Base-by-base conservation (phyloP, 1,284 basidiomycete species). In the Trametes hirsuta region DNA sequence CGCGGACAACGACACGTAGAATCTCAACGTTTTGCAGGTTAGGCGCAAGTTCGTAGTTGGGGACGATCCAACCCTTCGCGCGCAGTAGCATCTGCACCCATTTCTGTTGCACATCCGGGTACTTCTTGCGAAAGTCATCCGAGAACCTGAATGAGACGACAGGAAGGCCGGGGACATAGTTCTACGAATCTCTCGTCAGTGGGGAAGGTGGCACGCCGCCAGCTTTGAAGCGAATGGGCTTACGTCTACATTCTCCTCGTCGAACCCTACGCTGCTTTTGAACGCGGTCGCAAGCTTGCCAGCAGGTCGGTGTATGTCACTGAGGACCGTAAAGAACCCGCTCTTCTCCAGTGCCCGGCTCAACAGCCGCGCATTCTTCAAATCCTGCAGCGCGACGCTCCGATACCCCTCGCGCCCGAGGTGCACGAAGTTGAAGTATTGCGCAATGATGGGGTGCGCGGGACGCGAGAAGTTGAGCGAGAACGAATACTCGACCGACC, bases 381-480 rank as follows among this genome's bases (percentile, higher is more conserved):
- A 73, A 71, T 96, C 90, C 69, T 82, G 79, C 63, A 94, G 68
- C 56, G 91, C 91, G 62, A 95, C 82, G 4, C 81, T 77, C 36
- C 87, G 84, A 77, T 92, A 97, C 0, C 94, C 94, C 68, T 90
- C 84, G 65, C 88, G 91, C 24, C 94, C 94, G 25, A 95, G 85
- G 71, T 94, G 90, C 44, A 95, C 72, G 73, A 95, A 85, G 75
- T 94, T 97, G 83, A 94, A 98, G 78, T 96, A 94, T 74, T 97
- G 94, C 1, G 87, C 92, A 51, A 98, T 88, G 70, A 98, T 91
- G 10, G 95, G 93, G 41, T 93, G 86, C 24, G 93, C 93, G 0
- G 94, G 94, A 9, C 95, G 87, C 45, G 92, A 94, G 75, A 98
- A 98, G 81, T 98, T 98, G 71, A 98, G 84, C 25, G 94, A 96